A percentile compares a stretch with the other conserved stretches of the same genome.
phyloP scores from a whole-genome alignment of 2,329 filamentous ascomycete species.

The Neopestalotiopsis rosae region DNA sequence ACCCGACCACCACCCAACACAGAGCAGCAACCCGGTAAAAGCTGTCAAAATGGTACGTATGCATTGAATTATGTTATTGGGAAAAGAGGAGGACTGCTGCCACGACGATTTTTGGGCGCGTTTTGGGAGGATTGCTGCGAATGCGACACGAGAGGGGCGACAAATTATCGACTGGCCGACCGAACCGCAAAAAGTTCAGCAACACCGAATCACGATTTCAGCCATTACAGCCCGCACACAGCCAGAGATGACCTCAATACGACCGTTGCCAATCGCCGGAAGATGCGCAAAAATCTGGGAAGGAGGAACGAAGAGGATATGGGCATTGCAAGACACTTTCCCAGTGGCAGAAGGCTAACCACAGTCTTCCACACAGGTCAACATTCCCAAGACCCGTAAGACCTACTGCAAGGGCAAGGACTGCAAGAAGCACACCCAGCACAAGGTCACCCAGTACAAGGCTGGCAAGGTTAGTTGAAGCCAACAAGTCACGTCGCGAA shows the following conservation, averaged over 20 bases:
- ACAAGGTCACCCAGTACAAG: slow-evolving; percentile 97
- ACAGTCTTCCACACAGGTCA: slow-evolving; percentile 67
- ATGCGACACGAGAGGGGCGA: not conserved
- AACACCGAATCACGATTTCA: not conserved
- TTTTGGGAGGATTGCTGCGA: not conserved
- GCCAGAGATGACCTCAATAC: not conserved
- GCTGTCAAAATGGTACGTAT: slow-evolving; percentile 54
- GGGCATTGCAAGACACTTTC: not conserved
- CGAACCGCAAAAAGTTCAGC: not conserved
- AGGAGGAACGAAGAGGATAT: not conserved
- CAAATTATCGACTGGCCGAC: slow-evolving; percentile 5
- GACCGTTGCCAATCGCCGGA: not conserved
- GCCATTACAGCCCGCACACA: not conserved
- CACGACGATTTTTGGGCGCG: not conserved
- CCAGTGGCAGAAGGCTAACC: slow-evolving; percentile 33
- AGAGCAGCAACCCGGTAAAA: slow-evolving; percentile 41
- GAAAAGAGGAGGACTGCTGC: not conserved
- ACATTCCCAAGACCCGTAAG: slow-evolving; percentile 97
- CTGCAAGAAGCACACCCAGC: slow-evolving; percentile 89
- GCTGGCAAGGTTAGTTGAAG: slow-evolving; percentile 75
- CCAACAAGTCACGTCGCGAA: not conserved
- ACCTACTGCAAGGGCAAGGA: slow-evolving; percentile 98
- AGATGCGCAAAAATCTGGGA: not conserved
- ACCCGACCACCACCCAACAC: slow-evolving; percentile 28
- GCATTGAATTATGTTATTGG: not conserved